Evolutionary conservation across 768 basidiomycete genomes (phyloP).

Genomic region (Panaeolus papilionaceus): DNA sequence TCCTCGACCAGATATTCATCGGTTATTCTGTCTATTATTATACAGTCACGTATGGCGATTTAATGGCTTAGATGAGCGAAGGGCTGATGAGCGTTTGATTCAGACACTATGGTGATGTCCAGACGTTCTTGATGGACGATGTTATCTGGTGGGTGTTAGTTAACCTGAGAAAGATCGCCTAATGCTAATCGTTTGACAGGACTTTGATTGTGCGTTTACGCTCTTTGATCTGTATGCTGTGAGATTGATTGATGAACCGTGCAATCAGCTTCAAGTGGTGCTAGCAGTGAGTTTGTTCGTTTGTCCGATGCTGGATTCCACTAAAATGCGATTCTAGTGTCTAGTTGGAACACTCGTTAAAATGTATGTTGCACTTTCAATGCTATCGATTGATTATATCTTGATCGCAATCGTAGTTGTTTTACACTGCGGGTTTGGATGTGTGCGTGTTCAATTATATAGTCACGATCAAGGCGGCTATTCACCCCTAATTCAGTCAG

Average conservation of each 20-base stretch:
- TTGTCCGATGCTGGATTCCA: not conserved
- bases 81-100: conserved; percentile 18
- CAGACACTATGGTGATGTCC: conserved; percentile 45
- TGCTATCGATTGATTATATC: not conserved
- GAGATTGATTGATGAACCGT: not conserved
- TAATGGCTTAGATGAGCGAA: not conserved
- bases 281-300: conserved; percentile 36
- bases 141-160: conserved; percentile 42
- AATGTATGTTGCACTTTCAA: conserved; percentile 41
- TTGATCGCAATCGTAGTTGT: conserved; percentile 38
- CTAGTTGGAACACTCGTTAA: conserved; percentile 60
- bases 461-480: conserved; percentile 10
- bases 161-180: not conserved
- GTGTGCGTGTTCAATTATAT: conserved; percentile 43
- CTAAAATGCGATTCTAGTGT: conserved; percentile 22
- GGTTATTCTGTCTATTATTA: conserved; percentile 62
- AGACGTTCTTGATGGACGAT: conserved; percentile 32
- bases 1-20: conserved; percentile 56
- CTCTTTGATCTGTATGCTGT: not conserved
- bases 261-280: conserved; percentile 37
- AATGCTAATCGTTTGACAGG: conserved; percentile 24
- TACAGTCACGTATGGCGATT: conserved; percentile 51
- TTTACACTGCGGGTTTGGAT: conserved; percentile 69
- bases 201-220: conserved; percentile 44
- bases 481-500: conserved; percentile 48